Evolutionary conservation across 1,284 basidiomycete species (phyloP), one percentile per base, ranked within the genome.

Genomic region (Xerocomus cyaneibrunnescens): DNA sequence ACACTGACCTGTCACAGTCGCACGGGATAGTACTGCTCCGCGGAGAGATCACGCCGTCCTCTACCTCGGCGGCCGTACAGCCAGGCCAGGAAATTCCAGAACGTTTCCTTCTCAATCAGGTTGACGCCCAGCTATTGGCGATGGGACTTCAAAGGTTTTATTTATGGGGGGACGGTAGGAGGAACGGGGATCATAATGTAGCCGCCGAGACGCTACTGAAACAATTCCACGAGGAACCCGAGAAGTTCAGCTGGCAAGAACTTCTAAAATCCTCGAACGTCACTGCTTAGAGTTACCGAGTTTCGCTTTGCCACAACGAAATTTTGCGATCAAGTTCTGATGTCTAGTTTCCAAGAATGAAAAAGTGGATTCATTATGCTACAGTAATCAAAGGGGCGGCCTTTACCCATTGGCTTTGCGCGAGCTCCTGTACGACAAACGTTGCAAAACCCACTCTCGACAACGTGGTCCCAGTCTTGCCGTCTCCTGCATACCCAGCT

Each of bases 1-100:
- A 98, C 72, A 89, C 95, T 35, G 96, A 99, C 65, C 73, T 99
- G 7, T 81, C 86, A 1, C 67, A 78, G 23, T 86, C 86, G 7
- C 95, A 98, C 67, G 85, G 83, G 14, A 68, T 90, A 37, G 92
- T 98, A 0, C 80, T 99, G 7, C 79, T 98, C 72, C 81, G 94
- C 32, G 97, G 96, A 17, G 96, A 98, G 70, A 87, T 98, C 56
- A 93, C 93, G 0, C 84, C 89, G 1, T 73, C 79, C 3, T 70
- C 81, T n/a, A 68, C 73, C n/a, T 65, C 66, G 42, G 62, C 70
- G 42, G 66, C 61, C 55, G 54, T 46, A 22, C 47, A 34, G 31
- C 19, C 48, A 47, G 56, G 51, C 28, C 51, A 57, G 34, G 62
- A 57, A 32, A 34, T 50, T n/a, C 57, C 65, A 49, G 62, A 69